phyloP scores from a whole-genome alignment of 148 eudicot species.

The Camellia lanceoleosa region DNA sequence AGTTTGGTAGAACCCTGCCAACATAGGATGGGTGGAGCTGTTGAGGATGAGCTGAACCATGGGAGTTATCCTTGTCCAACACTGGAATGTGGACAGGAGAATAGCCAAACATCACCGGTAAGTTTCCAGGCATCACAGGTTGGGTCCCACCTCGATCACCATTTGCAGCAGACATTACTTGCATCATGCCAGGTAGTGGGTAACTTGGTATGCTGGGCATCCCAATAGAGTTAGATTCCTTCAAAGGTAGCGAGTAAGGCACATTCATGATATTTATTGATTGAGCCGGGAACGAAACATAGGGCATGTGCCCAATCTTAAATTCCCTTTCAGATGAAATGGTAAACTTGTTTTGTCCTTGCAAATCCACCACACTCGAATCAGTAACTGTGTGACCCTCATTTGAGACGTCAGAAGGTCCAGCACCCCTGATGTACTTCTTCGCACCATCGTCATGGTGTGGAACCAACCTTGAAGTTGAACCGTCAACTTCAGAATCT shows the following conservation, averaged over 20 bases:
- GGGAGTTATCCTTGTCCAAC: constrained; percentile 56
- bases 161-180: constrained; percentile 32
- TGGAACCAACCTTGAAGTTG: constrained; percentile 51
- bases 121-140: constrained; percentile 42
- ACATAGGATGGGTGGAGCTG: constrained; percentile 44
- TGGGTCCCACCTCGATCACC: constrained; percentile 35
- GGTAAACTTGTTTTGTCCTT: constrained; percentile 41
- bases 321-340: constrained; percentile 44
- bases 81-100: constrained; percentile 63
- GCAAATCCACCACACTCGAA: constrained; percentile 32
- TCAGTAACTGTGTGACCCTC: constrained; percentile 38
- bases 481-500: constrained; percentile 84
- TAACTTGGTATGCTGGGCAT: constrained; percentile 31
- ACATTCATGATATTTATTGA: constrained; percentile 43
- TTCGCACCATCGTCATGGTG: constrained; percentile 50
- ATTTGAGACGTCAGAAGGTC: constrained; percentile 48
- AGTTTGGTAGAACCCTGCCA: constrained; percentile 40
- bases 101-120: constrained; percentile 62
- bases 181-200: constrained; percentile 45
- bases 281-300: constrained; percentile 40
- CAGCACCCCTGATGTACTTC: constrained; percentile 38
- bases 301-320: constrained; percentile 37
- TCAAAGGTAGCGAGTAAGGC: constrained; percentile 48
- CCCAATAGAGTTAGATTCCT: constrained; percentile 44
- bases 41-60: constrained; percentile 47